Percentiles rank a stretch among this genome's conserved stretches.
Conservation (phyloP, 768 basidiomycete genomes). For the Phylloporus rhodoxanthus region DNA sequence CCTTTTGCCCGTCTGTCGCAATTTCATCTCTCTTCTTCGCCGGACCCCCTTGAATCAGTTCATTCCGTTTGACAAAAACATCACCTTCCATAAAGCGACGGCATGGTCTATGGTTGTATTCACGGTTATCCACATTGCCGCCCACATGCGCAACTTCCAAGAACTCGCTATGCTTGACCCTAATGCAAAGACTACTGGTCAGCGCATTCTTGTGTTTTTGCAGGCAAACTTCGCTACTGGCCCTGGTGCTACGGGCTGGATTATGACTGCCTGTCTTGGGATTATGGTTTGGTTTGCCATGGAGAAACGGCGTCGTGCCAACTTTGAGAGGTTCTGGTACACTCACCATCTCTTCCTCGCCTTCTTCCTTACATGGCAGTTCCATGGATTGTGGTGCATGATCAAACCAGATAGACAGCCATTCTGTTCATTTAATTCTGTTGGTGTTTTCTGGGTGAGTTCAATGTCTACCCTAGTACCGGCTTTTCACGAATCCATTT, state of each 20-base stretch:
- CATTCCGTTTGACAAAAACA: conserved; percentile 92
- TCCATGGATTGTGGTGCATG: conserved; percentile 97
- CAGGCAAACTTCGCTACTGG: conserved; percentile 75
- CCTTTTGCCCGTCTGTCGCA: conserved; percentile 90
- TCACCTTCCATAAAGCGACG: conserved; percentile 85
- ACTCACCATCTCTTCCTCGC: conserved; percentile 83
- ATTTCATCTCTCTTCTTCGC: conserved; percentile 86
- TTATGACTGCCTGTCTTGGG: conserved; percentile 70
- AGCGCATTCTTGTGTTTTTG: conserved; percentile 67
- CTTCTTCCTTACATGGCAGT: conserved; percentile 92
- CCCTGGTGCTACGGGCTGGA: conserved; percentile 81
- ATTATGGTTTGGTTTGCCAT: conserved; percentile 82
- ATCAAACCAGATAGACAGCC: conserved; percentile 86
- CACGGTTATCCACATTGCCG: conserved; percentile 66
- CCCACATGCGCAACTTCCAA: conserved; percentile 84
- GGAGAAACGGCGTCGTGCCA: conserved; percentile 70
- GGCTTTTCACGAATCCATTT: conserved; percentile 4
- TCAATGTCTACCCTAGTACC: background rate
- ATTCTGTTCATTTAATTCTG: conserved; percentile 75
- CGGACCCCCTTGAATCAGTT: conserved; percentile 78
- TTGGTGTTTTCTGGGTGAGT: conserved; percentile 94
- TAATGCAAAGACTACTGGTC: conserved; percentile 45
- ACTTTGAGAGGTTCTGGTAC: conserved; percentile 91
- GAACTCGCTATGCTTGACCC: conserved; percentile 55
- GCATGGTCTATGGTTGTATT: conserved; percentile 86